A percentile compares a stretch with the other conserved stretches of the same genome.
Evolutionary conservation across 2,329 filamentous ascomycete species (phyloP).

Genomic region (Cryphonectria carpinicola): DNA sequence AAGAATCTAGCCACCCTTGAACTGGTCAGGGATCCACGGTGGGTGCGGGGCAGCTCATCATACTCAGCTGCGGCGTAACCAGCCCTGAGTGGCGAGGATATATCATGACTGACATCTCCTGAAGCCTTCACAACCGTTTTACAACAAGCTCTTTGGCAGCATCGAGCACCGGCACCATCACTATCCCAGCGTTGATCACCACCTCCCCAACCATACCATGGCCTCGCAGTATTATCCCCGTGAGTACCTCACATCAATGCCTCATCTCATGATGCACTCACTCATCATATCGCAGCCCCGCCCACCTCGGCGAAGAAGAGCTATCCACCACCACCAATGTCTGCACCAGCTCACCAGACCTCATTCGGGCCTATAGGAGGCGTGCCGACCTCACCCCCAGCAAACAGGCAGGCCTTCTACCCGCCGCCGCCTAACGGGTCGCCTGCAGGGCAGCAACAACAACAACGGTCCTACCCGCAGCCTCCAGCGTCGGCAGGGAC

Average conservation of each 20-base stretch:
- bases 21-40: constrained; percentile 16
- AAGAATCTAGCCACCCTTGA: background rate
- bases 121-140: constrained; percentile 5
- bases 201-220: constrained; percentile 26
- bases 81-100: constrained; percentile 5
- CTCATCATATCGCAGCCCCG: constrained; percentile 31
- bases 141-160: background rate
- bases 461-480: constrained; percentile 44
- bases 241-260: constrained; percentile 23
- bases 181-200: background rate
- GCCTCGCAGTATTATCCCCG: constrained; percentile 35
- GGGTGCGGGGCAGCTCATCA: constrained; percentile 28
- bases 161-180: background rate
- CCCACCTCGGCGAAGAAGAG: constrained; percentile 34
- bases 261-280: background rate
- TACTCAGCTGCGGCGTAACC: constrained; percentile 21
- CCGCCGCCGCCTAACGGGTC: constrained; percentile 35
- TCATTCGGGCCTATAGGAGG: constrained; percentile 35
- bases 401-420: constrained; percentile 42
- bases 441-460: constrained; percentile 30
- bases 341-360: constrained; percentile 41
- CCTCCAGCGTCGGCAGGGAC: constrained; percentile 38
- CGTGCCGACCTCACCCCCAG: constrained; percentile 42
- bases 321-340: constrained; percentile 44
- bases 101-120: constrained; percentile 15